Percentiles rank a stretch among this genome's conserved stretches.
These are phyloP conservation scores for Tephrocybe rancida DNA, from an alignment of 768 basidiomycete genomes.

Conservation along the genomic window DNA sequence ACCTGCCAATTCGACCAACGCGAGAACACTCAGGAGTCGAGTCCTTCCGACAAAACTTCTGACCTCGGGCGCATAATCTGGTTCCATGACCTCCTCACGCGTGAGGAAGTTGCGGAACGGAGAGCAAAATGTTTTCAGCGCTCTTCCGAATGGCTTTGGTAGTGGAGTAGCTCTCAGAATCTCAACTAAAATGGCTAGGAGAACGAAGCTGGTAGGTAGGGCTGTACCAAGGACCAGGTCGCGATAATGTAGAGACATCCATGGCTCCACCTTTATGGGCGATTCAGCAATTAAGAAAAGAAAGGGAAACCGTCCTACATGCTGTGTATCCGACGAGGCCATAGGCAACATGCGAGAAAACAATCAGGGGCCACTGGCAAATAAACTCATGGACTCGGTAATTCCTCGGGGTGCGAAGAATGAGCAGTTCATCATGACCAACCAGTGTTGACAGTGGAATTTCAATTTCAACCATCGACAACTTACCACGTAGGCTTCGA, in stretches of 20 bases:
- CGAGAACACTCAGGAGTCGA: slow-evolving; percentile 36
- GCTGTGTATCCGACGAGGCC: not conserved
- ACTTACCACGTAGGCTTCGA: no score
- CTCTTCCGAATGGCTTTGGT: slow-evolving; percentile 26
- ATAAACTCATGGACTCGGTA: not conserved
- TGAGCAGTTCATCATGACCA: no score
- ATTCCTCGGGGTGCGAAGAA: not conserved
- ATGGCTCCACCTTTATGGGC: slow-evolving; percentile 5
- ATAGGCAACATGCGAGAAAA: not conserved
- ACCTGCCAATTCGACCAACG: slow-evolving; percentile 37
- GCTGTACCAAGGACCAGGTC: slow-evolving; percentile 16
- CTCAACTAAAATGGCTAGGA: slow-evolving; percentile 31
- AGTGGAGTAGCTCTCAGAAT: slow-evolving; percentile 22
- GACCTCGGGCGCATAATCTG: slow-evolving; percentile 27
- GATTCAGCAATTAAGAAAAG: not conserved
- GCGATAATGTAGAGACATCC: slow-evolving; percentile 10
- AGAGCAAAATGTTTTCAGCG: slow-evolving; percentile 25
- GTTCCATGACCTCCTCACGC: slow-evolving; percentile 50
- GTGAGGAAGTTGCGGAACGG: slow-evolving; percentile 58
- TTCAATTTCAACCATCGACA: no score
- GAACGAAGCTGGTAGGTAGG: slow-evolving; percentile 30
- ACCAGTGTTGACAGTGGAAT: no score
- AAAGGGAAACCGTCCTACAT: not conserved
- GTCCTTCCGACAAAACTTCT: slow-evolving; percentile 29
- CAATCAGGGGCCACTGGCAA: not conserved